Evolutionary conservation across 2,329 filamentous ascomycete species (phyloP).

Genomic region (Leptographium radiaticola): DNA sequence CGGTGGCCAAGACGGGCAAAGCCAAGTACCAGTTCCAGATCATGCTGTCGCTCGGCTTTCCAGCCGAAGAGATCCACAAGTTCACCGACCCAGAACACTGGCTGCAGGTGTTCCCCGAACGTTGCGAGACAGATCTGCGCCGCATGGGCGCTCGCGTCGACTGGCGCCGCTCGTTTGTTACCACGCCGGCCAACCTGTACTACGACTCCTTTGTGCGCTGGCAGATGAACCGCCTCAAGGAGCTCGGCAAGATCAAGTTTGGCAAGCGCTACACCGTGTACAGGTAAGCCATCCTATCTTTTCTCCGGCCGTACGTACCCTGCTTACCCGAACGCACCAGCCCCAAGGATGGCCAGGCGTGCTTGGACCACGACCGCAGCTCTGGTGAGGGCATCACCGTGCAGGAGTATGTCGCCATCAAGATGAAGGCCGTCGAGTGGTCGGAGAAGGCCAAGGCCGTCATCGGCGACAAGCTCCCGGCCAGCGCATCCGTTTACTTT

Average conservation of each 20-base stretch:
- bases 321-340: conserved; percentile 34
- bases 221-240: conserved; percentile 91
- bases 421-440: conserved; percentile 87
- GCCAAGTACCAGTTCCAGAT: conserved; percentile 90
- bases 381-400: conserved; percentile 71
- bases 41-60: conserved; percentile 77
- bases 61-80: conserved; percentile 75
- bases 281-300: conserved; percentile 1
- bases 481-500: conserved; percentile 70
- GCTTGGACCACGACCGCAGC: conserved; percentile 75
- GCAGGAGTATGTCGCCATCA: conserved; percentile 87
- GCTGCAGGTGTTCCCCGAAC: conserved; percentile 83
- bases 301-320: conserved; percentile 41
- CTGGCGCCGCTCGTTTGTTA: conserved; percentile 86
- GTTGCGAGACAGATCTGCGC: conserved; percentile 62
- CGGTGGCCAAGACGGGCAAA: conserved; percentile 76
- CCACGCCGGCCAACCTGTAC: conserved; percentile 92
- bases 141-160: conserved; percentile 80
- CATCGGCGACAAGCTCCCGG: conserved; percentile 66
- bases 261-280: conserved; percentile 40
- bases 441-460: conserved; percentile 58
- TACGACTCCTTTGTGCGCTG: conserved; percentile 92
- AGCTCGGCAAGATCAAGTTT: conserved; percentile 84
- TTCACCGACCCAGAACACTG: conserved; percentile 72
- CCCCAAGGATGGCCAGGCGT: conserved; percentile 77